phyloP scores from a whole-genome alignment of 1,284 basidiomycete genomes.

The Naganishia sp. region DNA sequence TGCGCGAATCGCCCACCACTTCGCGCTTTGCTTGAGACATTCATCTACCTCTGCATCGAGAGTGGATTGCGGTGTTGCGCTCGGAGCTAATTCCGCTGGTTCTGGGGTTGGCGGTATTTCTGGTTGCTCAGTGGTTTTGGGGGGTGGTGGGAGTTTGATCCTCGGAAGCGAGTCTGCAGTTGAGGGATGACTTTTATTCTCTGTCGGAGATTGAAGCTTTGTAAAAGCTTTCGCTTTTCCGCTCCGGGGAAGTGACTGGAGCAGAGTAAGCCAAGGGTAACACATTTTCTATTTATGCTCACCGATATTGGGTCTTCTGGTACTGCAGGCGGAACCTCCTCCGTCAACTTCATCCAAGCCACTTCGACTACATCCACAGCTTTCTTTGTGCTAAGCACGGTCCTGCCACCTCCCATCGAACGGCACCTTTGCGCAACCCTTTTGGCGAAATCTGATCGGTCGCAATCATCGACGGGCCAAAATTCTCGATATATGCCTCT shows the following conservation, averaged over 20 bases:
- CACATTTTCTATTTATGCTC: not conserved
- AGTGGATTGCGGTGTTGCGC: not conserved
- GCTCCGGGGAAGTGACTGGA: too few species aligned
- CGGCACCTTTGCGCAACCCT: constrained; percentile 4
- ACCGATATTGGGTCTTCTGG: not conserved
- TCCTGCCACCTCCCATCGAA: not conserved
- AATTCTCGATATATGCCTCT: constrained; percentile 17
- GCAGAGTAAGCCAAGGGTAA: too few species aligned
- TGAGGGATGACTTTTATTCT: too few species aligned
- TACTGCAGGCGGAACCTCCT: not conserved
- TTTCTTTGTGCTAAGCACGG: not conserved
- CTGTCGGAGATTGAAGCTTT: too few species aligned
- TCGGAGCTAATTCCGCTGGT: not conserved
- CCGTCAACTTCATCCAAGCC: not conserved
- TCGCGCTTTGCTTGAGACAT: not conserved
- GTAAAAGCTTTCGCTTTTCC: too few species aligned
- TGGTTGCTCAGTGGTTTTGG: too few species aligned
- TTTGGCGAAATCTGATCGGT: constrained; percentile 3
- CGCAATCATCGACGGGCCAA: constrained; percentile 6
- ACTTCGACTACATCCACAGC: constrained; percentile 3
- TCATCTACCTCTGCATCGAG: constrained; percentile 3
- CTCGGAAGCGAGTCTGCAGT: too few species aligned
- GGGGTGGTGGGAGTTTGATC: too few species aligned
- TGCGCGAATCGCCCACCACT: constrained; percentile 1
- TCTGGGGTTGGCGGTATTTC: not conserved